Evolutionary conservation across 192 early-diverging fungal genomes (phyloP).

Genomic region (Radiomyces spectabilis): DNA sequence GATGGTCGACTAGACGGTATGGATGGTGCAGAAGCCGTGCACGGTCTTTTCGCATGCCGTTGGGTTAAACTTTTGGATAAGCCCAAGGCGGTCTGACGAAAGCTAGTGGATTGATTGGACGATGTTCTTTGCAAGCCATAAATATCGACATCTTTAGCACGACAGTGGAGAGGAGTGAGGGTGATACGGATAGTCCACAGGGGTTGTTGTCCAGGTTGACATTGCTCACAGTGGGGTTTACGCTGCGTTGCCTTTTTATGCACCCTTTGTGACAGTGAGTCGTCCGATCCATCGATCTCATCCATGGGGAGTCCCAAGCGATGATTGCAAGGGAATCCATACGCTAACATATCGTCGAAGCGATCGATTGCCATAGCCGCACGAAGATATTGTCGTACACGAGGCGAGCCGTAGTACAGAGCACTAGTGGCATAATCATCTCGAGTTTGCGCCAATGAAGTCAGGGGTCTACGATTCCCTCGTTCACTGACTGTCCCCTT

Average conservation of each 20-base stretch:
- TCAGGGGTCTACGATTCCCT: too few species aligned
- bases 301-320: not conserved
- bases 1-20: too few species aligned
- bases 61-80: too few species aligned
- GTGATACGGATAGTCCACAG: not conserved
- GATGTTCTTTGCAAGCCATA: slow-evolving; percentile 12
- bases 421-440: not conserved
- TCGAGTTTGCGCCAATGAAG: too few species aligned
- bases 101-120: not conserved
- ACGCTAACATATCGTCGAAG: slow-evolving; percentile 32
- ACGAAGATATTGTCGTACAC: slow-evolving; percentile 1
- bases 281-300: too few species aligned
- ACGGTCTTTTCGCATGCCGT: too few species aligned
- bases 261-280: too few species aligned
- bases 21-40: too few species aligned
- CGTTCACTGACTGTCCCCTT: too few species aligned
- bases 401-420: not conserved
- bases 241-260: too few species aligned
- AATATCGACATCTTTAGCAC: slow-evolving; percentile 30
- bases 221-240: not conserved
- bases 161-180: slow-evolving; percentile 10
- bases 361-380: not conserved
- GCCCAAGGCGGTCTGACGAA: too few species aligned
- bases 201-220: not conserved
- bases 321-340: slow-evolving; percentile 24